Evolutionary conservation across 192 early-diverging fungal species (phyloP), one percentile per base, ranked within the genome.

Genomic region (Coemansia interrupta): DNA sequence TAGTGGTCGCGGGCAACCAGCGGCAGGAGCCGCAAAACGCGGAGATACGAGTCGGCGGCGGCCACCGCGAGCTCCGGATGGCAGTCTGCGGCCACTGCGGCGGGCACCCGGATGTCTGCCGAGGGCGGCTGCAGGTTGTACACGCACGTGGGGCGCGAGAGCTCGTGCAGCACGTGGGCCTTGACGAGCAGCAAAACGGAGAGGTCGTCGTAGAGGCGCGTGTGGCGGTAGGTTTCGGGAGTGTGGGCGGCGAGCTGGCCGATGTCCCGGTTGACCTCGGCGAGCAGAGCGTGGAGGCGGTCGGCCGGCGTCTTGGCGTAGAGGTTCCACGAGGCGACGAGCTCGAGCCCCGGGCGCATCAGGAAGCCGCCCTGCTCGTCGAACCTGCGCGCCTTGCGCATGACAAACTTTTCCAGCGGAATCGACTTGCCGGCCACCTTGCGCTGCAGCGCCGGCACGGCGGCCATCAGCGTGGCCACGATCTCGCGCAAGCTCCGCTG

Each of bases 321-420:
- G 7, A 85, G 83, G 66, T 85, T 85, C 75, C 84, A 88, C 28
- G 87, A 69, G 44, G 87, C 79, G 51, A 92, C 56, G 15, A 93
- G 82, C 66, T 96, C 93, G 26, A 91, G 78, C 2, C 80, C 87
- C 5, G 92, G 91, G 13, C 93, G 75, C 32, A 90, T 58, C 24
- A 96, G 68, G 43, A 85, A 66, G 54, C 79, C 72, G n/a, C 72
- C 78, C 61, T 96, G 90, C 55, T 72, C 44, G 10, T 67, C 13
- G 63, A 86, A 94, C 54, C 90, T 90, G 59, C 85, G 83, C 4
- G 87, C 78, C 68, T 96, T 96, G 49, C 93, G 85, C 22, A 86
- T 80, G 17, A 93, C 86, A 70, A 88, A 94, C 73, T 93, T 93
- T 77, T 96, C 93, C 24, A 96, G 61, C 10, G 91, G 90, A 28